phyloP scores from a whole-genome alignment of 2,329 filamentous ascomycete genomes.

The Penicillium sp. region DNA sequence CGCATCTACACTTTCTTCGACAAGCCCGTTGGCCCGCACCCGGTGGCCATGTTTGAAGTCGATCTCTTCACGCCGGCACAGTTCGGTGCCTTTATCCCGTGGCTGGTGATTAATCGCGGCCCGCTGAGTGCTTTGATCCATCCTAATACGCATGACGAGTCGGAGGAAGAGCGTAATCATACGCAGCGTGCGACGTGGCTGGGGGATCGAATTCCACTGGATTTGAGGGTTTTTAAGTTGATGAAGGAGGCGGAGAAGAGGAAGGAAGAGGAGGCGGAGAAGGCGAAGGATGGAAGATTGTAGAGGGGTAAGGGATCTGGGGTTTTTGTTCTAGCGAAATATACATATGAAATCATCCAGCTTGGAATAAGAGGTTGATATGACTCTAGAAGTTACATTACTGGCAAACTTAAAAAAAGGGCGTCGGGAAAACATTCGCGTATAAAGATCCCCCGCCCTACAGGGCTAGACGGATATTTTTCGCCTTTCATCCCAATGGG shows the following conservation, averaged over 20 bases:
- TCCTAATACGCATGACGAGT: conserved; percentile 63
- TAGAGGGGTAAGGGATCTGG: not conserved
- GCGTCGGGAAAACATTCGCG: too few relatives aligned
- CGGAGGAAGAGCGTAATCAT: conserved; percentile 54
- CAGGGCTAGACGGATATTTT: too few relatives aligned
- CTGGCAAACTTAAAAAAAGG: too few relatives aligned
- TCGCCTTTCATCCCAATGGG: too few relatives aligned
- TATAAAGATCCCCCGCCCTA: too few relatives aligned
- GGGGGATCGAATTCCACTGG: conserved; percentile 46
- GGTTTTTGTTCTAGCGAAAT: not conserved
- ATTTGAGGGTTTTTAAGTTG: conserved; percentile 39
- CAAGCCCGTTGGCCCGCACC: conserved; percentile 75
- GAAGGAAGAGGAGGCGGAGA: conserved; percentile 12
- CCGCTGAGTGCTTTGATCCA: conserved; percentile 77
- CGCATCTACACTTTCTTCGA: conserved; percentile 79
- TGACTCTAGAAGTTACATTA: too few relatives aligned
- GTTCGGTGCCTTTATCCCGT: conserved; percentile 84
- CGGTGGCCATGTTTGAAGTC: conserved; percentile 87
- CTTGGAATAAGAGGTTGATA: too few relatives aligned
- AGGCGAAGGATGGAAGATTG: conserved; percentile 5
- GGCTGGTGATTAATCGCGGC: conserved; percentile 78
- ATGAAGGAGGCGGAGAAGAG: conserved; percentile 25
- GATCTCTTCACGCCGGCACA: conserved; percentile 82
- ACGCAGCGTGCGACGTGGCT: conserved; percentile 47
- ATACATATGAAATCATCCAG: not conserved